phyloP scores from a whole-genome alignment of 805 yeast genomes.

The Yarrowia sp. region DNA sequence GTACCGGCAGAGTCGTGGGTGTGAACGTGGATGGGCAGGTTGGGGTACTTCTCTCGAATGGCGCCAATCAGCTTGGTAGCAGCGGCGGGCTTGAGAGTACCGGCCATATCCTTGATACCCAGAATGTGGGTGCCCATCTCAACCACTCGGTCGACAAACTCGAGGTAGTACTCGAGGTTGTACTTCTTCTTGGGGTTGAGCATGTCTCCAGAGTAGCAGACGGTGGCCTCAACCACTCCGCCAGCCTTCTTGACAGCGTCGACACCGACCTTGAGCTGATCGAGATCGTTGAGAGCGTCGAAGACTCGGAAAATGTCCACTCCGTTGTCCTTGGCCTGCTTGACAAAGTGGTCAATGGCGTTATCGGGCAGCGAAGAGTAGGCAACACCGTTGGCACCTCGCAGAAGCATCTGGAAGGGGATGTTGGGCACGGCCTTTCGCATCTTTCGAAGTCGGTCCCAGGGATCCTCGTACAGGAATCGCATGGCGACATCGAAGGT shows the following conservation, averaged over 20 bases:
- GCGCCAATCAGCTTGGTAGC: conserved; percentile 81
- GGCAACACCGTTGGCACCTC: conserved; percentile 99
- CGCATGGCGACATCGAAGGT: conserved; percentile 99
- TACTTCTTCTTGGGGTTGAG: conserved; percentile 93
- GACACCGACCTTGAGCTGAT: conserved; percentile 95
- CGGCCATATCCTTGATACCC: conserved; percentile 99
- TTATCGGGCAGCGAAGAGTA: conserved; percentile 97
- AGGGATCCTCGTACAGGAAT: conserved; percentile 97
- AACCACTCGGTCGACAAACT: conserved; percentile 82
- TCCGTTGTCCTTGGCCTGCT: conserved; percentile 93
- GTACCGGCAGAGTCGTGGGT: conserved; percentile 99
- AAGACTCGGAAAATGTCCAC: conserved; percentile 98
- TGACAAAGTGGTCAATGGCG: conserved; percentile 96
- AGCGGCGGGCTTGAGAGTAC: conserved; percentile 95
- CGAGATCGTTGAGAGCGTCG: conserved; percentile 96
- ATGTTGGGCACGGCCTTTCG: conserved; percentile 94
- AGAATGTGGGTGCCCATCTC: conserved; percentile 94
- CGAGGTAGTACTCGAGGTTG: conserved; percentile 86
- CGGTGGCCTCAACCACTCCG: conserved; percentile 98
- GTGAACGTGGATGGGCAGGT: conserved; percentile 96
- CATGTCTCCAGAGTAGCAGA: conserved; percentile 99
- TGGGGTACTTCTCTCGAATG: conserved; percentile 85
- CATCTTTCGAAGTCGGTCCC: conserved; percentile 91
- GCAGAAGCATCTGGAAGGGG: conserved; percentile 98
- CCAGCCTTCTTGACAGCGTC: conserved; percentile 97